These are phyloP conservation scores for Alternaria hordeiaustralica DNA, from an alignment of 2,329 filamentous ascomycete genomes.

Conservation along the genomic window DNA sequence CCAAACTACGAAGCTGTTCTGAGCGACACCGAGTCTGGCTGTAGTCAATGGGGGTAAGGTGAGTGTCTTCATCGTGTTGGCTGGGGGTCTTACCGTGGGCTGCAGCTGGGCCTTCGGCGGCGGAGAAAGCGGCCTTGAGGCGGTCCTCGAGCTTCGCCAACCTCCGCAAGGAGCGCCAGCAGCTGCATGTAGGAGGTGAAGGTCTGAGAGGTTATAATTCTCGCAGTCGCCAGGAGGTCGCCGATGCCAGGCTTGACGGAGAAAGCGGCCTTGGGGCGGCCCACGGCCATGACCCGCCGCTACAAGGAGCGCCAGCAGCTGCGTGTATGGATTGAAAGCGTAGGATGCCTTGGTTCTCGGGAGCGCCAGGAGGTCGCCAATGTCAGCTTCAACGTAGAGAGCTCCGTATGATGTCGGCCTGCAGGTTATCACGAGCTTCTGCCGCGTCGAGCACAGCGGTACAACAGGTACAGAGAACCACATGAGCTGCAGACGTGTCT, in stretches of 20 bases:
- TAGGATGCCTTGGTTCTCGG: background rate
- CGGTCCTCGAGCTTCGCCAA: background rate
- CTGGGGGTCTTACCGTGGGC: background rate
- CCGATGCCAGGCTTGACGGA: background rate
- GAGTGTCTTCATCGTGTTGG: background rate
- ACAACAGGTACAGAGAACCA: background rate
- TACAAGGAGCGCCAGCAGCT: background rate
- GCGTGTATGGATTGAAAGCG: too few relatives aligned
- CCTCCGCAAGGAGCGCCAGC: background rate
- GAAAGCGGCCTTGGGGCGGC: background rate
- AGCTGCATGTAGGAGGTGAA: too few relatives aligned
- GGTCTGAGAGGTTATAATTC: fast-evolving
- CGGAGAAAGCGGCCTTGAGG: background rate
- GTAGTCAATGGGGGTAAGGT: background rate
- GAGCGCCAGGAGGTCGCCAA: background rate
- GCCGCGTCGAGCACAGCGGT: background rate
- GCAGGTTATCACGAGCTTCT: background rate
- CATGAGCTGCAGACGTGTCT: background rate
- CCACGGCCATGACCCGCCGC: background rate
- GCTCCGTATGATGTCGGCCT: background rate
- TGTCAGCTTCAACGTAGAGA: background rate
- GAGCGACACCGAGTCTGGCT: background rate
- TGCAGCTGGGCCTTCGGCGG: background rate
- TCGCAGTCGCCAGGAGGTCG: background rate
- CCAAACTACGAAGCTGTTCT: background rate